phyloP scores from a whole-genome alignment of 257 asterid species.

The Solanum tarijense region DNA sequence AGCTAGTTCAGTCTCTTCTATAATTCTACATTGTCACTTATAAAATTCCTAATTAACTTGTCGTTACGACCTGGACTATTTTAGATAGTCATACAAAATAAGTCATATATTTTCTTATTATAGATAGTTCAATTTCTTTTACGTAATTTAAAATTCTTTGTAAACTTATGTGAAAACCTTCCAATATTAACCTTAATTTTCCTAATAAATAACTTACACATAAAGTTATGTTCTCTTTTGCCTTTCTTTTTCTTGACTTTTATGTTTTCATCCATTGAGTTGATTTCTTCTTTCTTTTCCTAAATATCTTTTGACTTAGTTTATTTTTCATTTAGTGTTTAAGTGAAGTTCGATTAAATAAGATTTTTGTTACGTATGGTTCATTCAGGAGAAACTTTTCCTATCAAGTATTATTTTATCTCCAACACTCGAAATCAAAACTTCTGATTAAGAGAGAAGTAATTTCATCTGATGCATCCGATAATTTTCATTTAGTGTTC shows the following conservation, averaged over 20 bases:
- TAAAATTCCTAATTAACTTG: background rate
- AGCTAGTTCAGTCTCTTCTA: background rate
- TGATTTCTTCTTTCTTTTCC: background rate
- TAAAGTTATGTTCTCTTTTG: background rate
- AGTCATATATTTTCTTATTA: background rate
- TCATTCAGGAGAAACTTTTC: no score
- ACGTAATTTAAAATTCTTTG: background rate
- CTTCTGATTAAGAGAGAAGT: no score
- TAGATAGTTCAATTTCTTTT: background rate
- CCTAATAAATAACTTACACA: background rate
- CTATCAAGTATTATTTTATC: no score
- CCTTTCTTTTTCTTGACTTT: background rate
- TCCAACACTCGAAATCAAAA: no score
- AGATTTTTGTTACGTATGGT: no score
- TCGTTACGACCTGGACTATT: accelerated
- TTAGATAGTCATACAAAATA: background rate
- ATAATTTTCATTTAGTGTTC: no score
- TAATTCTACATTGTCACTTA: background rate
- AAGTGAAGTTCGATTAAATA: no score
- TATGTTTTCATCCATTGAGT: background rate
- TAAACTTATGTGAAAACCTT: background rate
- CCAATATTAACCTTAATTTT: background rate
- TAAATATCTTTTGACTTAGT: background rate
- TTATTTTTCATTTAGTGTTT: no score
- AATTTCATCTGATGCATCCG: no score